Conservation (phyloP, 768 basidiomycete genomes). For the Kwoniella mangroviensis region DNA sequence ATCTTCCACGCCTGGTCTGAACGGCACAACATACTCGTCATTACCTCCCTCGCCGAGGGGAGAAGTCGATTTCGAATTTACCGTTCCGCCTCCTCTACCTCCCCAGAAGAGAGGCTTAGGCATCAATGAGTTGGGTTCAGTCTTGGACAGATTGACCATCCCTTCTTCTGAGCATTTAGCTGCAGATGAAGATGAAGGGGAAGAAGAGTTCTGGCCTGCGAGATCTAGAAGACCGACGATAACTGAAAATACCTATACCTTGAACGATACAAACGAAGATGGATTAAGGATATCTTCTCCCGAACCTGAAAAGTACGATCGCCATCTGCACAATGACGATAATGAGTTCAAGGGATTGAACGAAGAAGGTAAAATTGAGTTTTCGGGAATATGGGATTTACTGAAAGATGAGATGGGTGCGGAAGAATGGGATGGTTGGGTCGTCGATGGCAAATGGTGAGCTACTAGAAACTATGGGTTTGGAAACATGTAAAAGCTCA, state of each 20-base stretch:
- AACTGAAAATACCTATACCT: conserved; percentile 10
- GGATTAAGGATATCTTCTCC: conserved; percentile 12
- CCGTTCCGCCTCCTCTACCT: conserved; percentile 1
- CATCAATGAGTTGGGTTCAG: conserved; percentile 30
- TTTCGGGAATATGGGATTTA: conserved; percentile 49
- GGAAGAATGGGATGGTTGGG: conserved; percentile 53
- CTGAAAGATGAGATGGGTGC: conserved; percentile 51
- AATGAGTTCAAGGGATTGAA: conserved; percentile 11
- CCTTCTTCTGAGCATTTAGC: background rate
- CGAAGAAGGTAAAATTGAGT: conserved; percentile 17
- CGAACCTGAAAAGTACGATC: conserved; percentile 3
- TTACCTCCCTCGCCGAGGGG: conserved; percentile 49
- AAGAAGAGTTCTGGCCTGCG: conserved; percentile 39
- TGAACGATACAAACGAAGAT: background rate
- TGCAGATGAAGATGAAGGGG: conserved; percentile 21
- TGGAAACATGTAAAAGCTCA: no score
- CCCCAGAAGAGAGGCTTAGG: conserved; percentile 17
- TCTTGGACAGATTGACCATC: conserved; percentile 17
- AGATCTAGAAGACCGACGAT: conserved; percentile 33
- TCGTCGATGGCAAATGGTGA: conserved; percentile 56
- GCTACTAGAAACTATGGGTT: no score
- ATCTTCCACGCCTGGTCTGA: background rate
- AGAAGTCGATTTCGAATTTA: conserved; percentile 16
- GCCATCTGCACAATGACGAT: background rate
- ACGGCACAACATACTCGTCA: conserved; percentile 46